Percentiles rank a stretch among this genome's conserved stretches.
phyloP scores from a whole-genome alignment of 192 early-diverging fungal genomes.

The Podila clonocystis region DNA sequence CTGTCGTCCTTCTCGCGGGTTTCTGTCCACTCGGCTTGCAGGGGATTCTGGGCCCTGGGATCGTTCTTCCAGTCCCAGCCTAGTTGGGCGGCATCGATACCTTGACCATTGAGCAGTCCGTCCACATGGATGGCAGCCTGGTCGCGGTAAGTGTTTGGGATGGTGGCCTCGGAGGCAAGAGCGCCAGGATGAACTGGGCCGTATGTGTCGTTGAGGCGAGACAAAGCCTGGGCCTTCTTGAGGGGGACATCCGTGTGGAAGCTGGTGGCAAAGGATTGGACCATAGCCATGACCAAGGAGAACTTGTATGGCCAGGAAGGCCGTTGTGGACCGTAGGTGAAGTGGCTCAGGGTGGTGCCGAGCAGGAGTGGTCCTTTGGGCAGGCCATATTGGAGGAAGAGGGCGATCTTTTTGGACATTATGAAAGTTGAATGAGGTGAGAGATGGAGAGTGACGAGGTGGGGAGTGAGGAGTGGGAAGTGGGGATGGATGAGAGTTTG shows the following conservation, averaged over 20 bases:
- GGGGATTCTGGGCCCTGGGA: slow-evolving; percentile 7
- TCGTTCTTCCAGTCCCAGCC: slow-evolving; percentile 60
- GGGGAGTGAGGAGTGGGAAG: not conserved
- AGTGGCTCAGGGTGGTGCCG: slow-evolving; percentile 41
- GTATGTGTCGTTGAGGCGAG: slow-evolving; percentile 14
- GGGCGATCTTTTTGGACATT: slow-evolving; percentile 11
- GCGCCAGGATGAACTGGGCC: slow-evolving; percentile 30
- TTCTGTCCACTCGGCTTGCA: slow-evolving; percentile 57
- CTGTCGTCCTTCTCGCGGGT: slow-evolving; percentile 21
- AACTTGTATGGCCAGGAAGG: slow-evolving; percentile 55
- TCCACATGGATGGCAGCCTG: slow-evolving; percentile 44
- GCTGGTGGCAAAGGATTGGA: slow-evolving; percentile 36
- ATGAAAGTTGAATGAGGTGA: not conserved
- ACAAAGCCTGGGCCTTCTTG: slow-evolving; percentile 47
- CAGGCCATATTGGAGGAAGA: not conserved
- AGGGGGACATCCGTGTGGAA: slow-evolving; percentile 38
- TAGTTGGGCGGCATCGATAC: slow-evolving; percentile 37
- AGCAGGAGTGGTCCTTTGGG: slow-evolving; percentile 43
- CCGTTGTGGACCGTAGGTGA: slow-evolving; percentile 52
- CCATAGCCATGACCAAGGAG: slow-evolving; percentile 34
- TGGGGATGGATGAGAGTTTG: too few relatives aligned
- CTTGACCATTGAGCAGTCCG: slow-evolving; percentile 31
- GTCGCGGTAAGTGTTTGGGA: slow-evolving; percentile 43
- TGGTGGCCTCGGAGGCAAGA: slow-evolving; percentile 16
- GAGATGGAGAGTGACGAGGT: too few relatives aligned